Base-by-base conservation (phyloP, 805 yeast genomes). In the Candida sanyiensis region DNA sequence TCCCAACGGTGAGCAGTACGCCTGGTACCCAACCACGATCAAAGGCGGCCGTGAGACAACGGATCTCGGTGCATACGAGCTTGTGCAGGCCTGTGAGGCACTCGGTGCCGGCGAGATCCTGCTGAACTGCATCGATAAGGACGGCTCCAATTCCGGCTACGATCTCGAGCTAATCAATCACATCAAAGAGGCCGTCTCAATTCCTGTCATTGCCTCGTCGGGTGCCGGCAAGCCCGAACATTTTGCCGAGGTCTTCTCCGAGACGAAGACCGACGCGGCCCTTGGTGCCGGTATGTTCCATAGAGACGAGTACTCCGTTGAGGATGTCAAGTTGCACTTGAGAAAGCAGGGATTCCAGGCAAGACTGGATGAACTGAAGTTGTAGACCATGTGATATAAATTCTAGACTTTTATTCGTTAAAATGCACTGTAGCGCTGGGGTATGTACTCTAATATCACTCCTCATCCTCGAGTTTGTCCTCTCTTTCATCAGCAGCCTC, bases 261-360 rank as follows among this genome's bases (percentile, higher is more conserved):
- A 80, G 32, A 88, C 97, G 12, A 69, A 73, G 6, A 82, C 93
- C 1, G 98, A 93, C 64, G 99, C 99, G 30, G 97, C 98, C 13
- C 70, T 93, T 28, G 99, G 98, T 27, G 99, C 99, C 4, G 99
- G 99, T 31, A 83, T 93, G 81, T 93, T 93, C 70, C 99, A 93
- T 67, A 73, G 98, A 58, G 89, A 85, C 17, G 97, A 90, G 54
- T 93, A 83, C 62, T 79, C 86, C 10, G 97, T 93, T 13, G 71
- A 73, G 35, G 80, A 88, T 35, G 96, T 93, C 31, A 93, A 93
- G 62, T 58, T 71, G 21, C 78, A 72, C 48, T 70, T 90, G 57
- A 62, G 68, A 33, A 62, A 67, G 1, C 59, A 71, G 12, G 85
- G 83, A 0, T 70, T 86, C 56, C 75, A 75, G 44, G 95, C 86